Evolutionary conservation across 768 basidiomycete species (phyloP).

Genomic region (Xerocomus spinulosus): DNA sequence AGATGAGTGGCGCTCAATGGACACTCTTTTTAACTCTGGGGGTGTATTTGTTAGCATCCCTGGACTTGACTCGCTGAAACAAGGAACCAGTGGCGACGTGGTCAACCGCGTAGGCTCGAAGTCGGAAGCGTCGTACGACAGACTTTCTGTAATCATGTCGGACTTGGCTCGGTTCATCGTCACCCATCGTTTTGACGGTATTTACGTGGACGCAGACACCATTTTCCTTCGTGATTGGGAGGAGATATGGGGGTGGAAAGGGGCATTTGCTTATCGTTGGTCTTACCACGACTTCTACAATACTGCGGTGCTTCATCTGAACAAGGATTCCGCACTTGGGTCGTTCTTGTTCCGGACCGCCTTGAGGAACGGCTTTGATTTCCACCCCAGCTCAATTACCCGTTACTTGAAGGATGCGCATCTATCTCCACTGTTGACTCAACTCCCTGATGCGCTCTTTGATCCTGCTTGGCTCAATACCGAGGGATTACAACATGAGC

Average conservation of each 20-base stretch:
- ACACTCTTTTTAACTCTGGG: constrained; percentile 83
- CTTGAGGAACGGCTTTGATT: constrained; percentile 88
- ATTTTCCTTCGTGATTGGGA: constrained; percentile 97
- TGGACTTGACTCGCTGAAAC: constrained; percentile 37
- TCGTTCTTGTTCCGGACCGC: constrained; percentile 93
- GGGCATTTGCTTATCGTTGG: constrained; percentile 97
- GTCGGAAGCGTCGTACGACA: constrained; percentile 82
- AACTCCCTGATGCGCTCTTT: constrained; percentile 92
- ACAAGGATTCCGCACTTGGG: constrained; percentile 88
- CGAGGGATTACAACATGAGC: constrained; percentile 87
- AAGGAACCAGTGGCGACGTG: constrained; percentile 38
- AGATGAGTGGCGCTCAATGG: constrained; percentile 83
- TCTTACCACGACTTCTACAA: constrained; percentile 90
- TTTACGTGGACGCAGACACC: constrained; percentile 96
- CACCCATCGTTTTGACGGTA: constrained; percentile 94
- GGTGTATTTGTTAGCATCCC: constrained; percentile 70
- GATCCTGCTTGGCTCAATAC: constrained; percentile 97
- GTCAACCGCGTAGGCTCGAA: constrained; percentile 86
- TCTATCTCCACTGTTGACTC: constrained; percentile 71
- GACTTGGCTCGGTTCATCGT: constrained; percentile 97
- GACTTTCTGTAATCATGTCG: constrained; percentile 87
- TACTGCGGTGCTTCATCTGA: constrained; percentile 91
- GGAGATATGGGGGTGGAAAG: constrained; percentile 95
- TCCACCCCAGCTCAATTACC: constrained; percentile 95
- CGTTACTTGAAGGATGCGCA: constrained; percentile 87